Conservation (phyloP, 2,329 filamentous ascomycete species). For the Colletotrichum acutatum region DNA sequence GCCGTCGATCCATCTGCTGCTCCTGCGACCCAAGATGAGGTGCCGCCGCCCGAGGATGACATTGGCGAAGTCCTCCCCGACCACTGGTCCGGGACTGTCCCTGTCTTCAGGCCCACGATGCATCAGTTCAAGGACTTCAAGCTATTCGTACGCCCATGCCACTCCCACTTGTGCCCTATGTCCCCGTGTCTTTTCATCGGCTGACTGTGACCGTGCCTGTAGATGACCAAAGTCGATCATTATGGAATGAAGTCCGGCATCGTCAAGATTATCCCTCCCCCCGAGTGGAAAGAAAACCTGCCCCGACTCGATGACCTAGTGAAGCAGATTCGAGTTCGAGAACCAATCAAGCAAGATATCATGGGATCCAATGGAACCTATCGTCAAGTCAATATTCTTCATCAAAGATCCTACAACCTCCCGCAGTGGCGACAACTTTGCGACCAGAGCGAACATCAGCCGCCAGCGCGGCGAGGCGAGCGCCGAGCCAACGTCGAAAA, state of each 20-base stretch:
- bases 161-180: neutral
- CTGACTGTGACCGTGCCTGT: slow-evolving; percentile 41
- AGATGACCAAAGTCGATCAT: slow-evolving; percentile 86
- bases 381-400: slow-evolving; percentile 96
- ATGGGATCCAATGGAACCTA: slow-evolving; percentile 96
- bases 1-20: slow-evolving; percentile 44
- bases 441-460: slow-evolving; percentile 95
- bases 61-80: slow-evolving; percentile 85
- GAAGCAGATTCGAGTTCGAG: slow-evolving; percentile 92
- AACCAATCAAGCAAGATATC: slow-evolving; percentile 98
- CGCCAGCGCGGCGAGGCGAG: slow-evolving; percentile 89
- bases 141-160: slow-evolving; percentile 74
- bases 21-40: slow-evolving; percentile 38
- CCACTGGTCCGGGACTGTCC: slow-evolving; percentile 91
- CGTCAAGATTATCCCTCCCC: slow-evolving; percentile 92
- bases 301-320: slow-evolving; percentile 85
- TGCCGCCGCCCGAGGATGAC: slow-evolving; percentile 52
- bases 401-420: slow-evolving; percentile 94
- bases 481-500: slow-evolving; percentile 72
- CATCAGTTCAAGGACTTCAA: slow-evolving; percentile 94
- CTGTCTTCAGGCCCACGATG: slow-evolving; percentile 96
- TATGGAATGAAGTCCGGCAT: slow-evolving; percentile 99
- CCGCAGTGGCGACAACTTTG: slow-evolving; percentile 96
- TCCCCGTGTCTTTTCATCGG: slow-evolving; percentile 17
- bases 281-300: slow-evolving; percentile 89